Evolutionary conservation across 106 monocot species (phyloP).

Genomic region (Hemerocallis citrina): DNA sequence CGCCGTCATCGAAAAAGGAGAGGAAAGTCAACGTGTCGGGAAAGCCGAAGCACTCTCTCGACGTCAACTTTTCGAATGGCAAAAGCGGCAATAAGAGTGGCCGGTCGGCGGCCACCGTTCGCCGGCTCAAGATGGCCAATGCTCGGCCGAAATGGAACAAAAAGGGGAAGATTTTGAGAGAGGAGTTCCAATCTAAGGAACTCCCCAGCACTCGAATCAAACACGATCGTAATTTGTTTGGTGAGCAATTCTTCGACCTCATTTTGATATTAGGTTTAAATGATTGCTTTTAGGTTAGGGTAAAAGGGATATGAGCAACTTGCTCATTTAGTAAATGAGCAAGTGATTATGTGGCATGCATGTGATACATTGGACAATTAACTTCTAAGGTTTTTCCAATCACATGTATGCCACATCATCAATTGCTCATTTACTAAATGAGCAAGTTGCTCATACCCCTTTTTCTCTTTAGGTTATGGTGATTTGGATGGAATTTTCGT

Average conservation of each 20-base stretch:
- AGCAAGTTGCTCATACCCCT: no score
- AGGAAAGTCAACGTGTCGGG: slow-evolving; percentile 63
- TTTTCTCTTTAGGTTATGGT: no score
- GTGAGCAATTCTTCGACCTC: slow-evolving; percentile 18
- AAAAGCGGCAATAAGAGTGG: slow-evolving; percentile 26
- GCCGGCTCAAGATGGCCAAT: slow-evolving; percentile 93
- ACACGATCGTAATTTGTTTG: slow-evolving; percentile 95
- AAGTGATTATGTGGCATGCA: no score
- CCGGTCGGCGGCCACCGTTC: slow-evolving; percentile 71
- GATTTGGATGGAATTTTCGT: no score
- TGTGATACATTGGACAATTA: no score
- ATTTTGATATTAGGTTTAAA: no score
- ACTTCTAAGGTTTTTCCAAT: no score
- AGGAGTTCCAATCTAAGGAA: slow-evolving; percentile 86
- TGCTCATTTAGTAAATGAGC: no score
- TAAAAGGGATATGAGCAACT: no score
- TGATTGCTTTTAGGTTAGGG: no score
- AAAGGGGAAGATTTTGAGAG: slow-evolving; percentile 65
- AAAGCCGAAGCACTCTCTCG: slow-evolving; percentile 92
- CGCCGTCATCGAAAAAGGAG: slow-evolving; percentile 58
- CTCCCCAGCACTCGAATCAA: slow-evolving; percentile 82
- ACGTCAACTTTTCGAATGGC: slow-evolving; percentile 86
- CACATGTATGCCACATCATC: no score
- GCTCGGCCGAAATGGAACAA: slow-evolving; percentile 57
- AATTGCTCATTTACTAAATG: no score